phyloP scores from a whole-genome alignment of 140 eudicot species.

The Senecio squalidus region DNA sequence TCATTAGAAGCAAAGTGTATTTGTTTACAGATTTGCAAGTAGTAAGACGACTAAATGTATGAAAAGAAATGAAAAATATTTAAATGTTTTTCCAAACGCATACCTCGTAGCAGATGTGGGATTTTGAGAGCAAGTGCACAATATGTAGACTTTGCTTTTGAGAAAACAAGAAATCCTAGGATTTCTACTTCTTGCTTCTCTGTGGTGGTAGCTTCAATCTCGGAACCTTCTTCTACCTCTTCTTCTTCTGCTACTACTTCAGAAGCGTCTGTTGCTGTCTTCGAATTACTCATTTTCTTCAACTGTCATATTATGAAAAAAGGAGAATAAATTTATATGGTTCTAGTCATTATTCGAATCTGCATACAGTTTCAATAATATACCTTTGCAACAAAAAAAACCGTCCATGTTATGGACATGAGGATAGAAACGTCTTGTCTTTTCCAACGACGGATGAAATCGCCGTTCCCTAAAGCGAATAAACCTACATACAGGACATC shows the following conservation, averaged over 20 bases:
- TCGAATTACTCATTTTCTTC: slow-evolving; percentile 79
- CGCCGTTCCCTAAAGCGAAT: slow-evolving; percentile 64
- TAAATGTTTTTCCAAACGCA: too few species aligned
- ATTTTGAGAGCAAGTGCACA: too few species aligned
- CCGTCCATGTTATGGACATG: slow-evolving; percentile 97
- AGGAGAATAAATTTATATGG: too few species aligned
- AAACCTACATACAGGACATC: slow-evolving; percentile 40
- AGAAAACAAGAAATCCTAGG: too few species aligned
- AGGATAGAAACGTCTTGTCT: slow-evolving; percentile 88
- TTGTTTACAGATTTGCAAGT: too few species aligned
- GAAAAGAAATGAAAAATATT: too few species aligned
- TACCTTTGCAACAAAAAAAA: slow-evolving; percentile 94
- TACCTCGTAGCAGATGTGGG: too few species aligned
- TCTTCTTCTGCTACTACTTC: slow-evolving; percentile 41
- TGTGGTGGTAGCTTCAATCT: slow-evolving; percentile 21
- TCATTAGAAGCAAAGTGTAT: too few species aligned
- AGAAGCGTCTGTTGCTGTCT: slow-evolving; percentile 26
- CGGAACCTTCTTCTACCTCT: slow-evolving; percentile 40
- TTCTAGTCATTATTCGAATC: too few species aligned
- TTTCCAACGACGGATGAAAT: slow-evolving; percentile 73
- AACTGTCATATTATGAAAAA: slow-evolving; percentile 74
- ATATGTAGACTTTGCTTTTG: slow-evolving; percentile 7
- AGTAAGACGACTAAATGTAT: too few species aligned
- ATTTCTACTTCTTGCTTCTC: slow-evolving; percentile 23
- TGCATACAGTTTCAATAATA: neutral